Evolutionary conservation across 805 yeast species (phyloP).

Genomic region (Metschnikowia arizonensis): DNA sequence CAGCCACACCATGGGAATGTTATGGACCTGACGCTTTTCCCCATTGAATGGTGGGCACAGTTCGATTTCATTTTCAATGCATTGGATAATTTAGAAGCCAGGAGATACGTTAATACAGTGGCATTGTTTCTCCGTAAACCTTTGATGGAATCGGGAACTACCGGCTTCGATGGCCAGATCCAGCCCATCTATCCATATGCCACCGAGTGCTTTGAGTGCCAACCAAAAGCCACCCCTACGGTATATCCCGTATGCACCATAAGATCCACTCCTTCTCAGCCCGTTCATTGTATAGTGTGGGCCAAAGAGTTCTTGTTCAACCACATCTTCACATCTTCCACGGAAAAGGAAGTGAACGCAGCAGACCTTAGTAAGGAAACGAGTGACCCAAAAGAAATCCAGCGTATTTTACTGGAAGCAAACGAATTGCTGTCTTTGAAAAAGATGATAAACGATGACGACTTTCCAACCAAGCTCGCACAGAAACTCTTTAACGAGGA

Average conservation of each 20-base stretch:
- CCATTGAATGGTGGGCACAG: constrained; percentile 66
- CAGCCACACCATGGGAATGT: constrained; percentile 84
- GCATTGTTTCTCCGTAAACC: constrained; percentile 71
- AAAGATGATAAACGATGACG: constrained; percentile 13
- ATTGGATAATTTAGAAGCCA: constrained; percentile 86
- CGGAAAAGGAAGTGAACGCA: constrained; percentile 20
- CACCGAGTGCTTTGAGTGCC: constrained; percentile 93
- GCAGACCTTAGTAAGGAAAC: constrained; percentile 44
- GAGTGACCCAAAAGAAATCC: constrained; percentile 60
- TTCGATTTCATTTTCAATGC: constrained; percentile 87
- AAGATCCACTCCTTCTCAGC: constrained; percentile 93
- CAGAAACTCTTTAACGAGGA: constrained; percentile 67
- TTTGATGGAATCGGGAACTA: constrained; percentile 89
- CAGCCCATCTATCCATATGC: constrained; percentile 81
- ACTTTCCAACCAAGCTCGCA: constrained; percentile 42
- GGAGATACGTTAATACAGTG: constrained; percentile 83
- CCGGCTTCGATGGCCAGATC: constrained; percentile 91
- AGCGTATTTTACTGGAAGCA: constrained; percentile 59
- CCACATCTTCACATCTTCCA: constrained; percentile 64
- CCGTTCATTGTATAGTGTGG: constrained; percentile 97
- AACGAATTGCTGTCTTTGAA: constrained; percentile 52
- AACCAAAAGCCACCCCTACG: constrained; percentile 80
- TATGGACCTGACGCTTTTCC: constrained; percentile 69
- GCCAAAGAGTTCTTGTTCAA: constrained; percentile 85
- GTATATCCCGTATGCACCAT: constrained; percentile 95